Conservation (phyloP, 176 grass and related monocot genomes). For the Oryza glumipatula region DNA sequence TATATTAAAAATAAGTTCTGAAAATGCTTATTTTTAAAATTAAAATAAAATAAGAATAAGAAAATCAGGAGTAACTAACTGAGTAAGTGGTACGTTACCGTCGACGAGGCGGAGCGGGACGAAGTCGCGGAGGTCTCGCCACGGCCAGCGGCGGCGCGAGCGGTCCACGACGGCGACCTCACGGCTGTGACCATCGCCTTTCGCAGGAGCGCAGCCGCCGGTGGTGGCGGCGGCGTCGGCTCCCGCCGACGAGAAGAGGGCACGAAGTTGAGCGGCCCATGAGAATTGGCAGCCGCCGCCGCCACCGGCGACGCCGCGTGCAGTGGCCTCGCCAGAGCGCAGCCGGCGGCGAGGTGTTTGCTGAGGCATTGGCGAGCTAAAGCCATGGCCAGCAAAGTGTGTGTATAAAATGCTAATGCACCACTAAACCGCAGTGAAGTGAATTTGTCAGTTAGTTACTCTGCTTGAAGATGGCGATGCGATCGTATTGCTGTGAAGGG, state of each 20-base stretch:
- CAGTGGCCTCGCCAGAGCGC: constrained; percentile 4
- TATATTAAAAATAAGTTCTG: no score
- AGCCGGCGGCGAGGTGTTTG: constrained; percentile 13
- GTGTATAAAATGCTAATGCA: neutral
- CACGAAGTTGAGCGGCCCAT: neutral
- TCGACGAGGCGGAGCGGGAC: constrained; percentile 45
- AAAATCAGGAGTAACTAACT: no score
- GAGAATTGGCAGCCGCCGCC: neutral
- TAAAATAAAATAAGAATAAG: no score
- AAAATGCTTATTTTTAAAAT: no score
- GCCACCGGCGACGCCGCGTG: neutral
- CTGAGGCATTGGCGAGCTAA: constrained; percentile 43
- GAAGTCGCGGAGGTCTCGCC: constrained; percentile 49
- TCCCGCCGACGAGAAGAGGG: constrained; percentile 14
- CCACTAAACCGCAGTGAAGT: neutral
- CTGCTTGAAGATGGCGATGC: neutral
- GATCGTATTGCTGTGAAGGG: neutral
- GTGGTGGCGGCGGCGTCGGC: neutral
- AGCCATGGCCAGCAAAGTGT: constrained; percentile 23
- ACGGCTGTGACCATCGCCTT: neutral
- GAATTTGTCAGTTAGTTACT: neutral
- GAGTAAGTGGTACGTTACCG: constrained; percentile 17
- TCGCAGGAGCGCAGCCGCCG: neutral
- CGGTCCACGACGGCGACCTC: constrained; percentile 39
- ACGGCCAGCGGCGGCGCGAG: constrained; percentile 21